These are phyloP conservation scores for Ustilago loliicola DNA, from an alignment of 1,284 basidiomycete species.

Conservation along the genomic window DNA sequence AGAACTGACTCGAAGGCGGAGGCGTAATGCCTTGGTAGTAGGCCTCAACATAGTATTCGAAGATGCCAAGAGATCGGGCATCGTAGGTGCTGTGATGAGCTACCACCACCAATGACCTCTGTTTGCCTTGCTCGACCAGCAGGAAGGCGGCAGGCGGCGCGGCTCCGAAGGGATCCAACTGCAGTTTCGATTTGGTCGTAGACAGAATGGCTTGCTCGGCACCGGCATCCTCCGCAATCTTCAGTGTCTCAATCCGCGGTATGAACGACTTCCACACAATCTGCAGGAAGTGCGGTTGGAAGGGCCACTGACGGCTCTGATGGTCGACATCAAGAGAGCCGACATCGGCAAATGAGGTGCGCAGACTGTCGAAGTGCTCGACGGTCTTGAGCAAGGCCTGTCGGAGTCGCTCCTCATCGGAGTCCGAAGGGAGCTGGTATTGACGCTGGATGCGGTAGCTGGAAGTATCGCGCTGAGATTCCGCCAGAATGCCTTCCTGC, in stretches of 20 bases:
- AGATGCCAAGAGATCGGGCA: conserved; percentile 53
- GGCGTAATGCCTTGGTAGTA: conserved; percentile 23
- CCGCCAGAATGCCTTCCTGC: conserved; percentile 67
- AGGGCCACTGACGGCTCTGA: conserved; percentile 25
- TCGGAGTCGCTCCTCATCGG: conserved; percentile 34
- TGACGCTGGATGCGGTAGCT: conserved; percentile 60
- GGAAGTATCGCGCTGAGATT: conserved; percentile 53
- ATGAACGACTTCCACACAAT: conserved; percentile 39
- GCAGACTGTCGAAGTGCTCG: conserved; percentile 51
- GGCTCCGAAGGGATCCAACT: conserved; percentile 29
- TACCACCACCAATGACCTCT: conserved; percentile 34
- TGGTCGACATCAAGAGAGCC: conserved; percentile 25
- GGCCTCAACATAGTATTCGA: conserved; percentile 52
- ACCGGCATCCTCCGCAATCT: conserved; percentile 15
- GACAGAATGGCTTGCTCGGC: conserved; percentile 21
- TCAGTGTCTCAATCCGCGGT: conserved; percentile 17
- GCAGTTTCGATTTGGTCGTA: conserved; percentile 8
- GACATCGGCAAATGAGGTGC: conserved; percentile 58
- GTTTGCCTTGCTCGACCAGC: conserved; percentile 28
- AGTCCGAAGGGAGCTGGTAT: conserved; percentile 59
- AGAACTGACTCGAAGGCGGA: conserved; percentile 37
- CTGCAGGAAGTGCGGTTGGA: conserved; percentile 50
- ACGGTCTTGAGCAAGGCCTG: conserved; percentile 38
- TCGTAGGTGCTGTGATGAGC: conserved; percentile 66
- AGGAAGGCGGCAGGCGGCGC: conserved; percentile 42